Evolutionary conservation across 257 asterid genomes (phyloP).

Genomic region (Anisodus tanguticus): DNA sequence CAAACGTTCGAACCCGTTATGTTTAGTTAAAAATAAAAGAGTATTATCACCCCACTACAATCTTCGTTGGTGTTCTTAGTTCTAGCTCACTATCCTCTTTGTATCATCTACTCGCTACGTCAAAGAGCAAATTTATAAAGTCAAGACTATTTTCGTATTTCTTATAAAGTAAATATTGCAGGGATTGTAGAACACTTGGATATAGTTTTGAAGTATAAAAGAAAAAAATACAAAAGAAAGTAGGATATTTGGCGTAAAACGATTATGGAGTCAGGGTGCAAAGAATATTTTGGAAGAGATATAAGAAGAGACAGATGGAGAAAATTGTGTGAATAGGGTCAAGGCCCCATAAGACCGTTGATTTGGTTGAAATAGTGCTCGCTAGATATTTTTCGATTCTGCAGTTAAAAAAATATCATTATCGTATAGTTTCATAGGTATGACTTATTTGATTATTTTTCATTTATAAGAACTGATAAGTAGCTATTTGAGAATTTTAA

Average conservation of each 20-base stretch:
- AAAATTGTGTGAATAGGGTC: background rate
- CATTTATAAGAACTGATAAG: no score
- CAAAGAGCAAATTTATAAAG: background rate
- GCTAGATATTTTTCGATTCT: no score
- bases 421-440: background rate
- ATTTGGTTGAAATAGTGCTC: no score
- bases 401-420: background rate
- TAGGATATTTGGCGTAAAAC: background rate
- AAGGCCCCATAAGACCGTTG: no score
- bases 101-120: background rate
- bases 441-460: no score
- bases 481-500: no score
- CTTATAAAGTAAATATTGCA: background rate
- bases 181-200: background rate
- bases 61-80: background rate
- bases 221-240: no score
- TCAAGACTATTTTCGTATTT: background rate
- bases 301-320: background rate
- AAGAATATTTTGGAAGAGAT: background rate
- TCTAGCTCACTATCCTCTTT: background rate
- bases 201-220: background rate
- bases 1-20: fast-evolving
- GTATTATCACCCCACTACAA: background rate
- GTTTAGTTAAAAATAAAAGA: background rate
- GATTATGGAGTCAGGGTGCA: background rate